phyloP scores from a whole-genome alignment of 106 monocot genomes.

The Triglochin maritima region DNA sequence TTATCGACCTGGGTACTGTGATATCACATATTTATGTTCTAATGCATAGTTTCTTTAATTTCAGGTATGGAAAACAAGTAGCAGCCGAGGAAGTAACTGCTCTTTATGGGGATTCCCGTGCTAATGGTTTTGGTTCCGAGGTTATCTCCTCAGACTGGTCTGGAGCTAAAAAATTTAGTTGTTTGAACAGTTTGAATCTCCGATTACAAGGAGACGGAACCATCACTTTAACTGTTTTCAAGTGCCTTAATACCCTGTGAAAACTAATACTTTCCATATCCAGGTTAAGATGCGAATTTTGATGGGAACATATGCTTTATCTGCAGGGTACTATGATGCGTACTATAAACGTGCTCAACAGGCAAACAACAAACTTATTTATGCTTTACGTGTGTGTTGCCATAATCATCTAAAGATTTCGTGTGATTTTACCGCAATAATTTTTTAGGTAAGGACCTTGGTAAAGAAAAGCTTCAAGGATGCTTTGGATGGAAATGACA shows the following conservation, averaged over 20 bases:
- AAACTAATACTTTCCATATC: background rate
- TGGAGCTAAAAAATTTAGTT: background rate
- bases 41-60: background rate
- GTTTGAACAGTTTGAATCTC: background rate
- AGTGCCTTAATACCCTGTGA: background rate
- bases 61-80: slow-evolving; percentile 77
- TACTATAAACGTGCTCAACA: slow-evolving; percentile 96
- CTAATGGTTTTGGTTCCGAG: slow-evolving; percentile 80
- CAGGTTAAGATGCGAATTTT: slow-evolving; percentile 98
- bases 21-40: no score
- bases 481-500: slow-evolving; percentile 58
- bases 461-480: slow-evolving; percentile 84
- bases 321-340: slow-evolving; percentile 95
- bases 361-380: slow-evolving; percentile 21
- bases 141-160: slow-evolving; percentile 12
- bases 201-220: background rate
- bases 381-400: background rate
- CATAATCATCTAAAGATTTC: background rate
- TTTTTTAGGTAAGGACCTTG: slow-evolving; percentile 82
- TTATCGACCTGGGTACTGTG: no score
- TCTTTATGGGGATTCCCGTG: slow-evolving; percentile 75
- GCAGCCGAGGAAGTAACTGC: slow-evolving; percentile 52
- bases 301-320: slow-evolving; percentile 97
- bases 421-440: background rate
- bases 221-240: background rate